Base-by-base conservation (phyloP, 2,329 filamentous ascomycete species). In the Aureobasidium melanogenum region DNA sequence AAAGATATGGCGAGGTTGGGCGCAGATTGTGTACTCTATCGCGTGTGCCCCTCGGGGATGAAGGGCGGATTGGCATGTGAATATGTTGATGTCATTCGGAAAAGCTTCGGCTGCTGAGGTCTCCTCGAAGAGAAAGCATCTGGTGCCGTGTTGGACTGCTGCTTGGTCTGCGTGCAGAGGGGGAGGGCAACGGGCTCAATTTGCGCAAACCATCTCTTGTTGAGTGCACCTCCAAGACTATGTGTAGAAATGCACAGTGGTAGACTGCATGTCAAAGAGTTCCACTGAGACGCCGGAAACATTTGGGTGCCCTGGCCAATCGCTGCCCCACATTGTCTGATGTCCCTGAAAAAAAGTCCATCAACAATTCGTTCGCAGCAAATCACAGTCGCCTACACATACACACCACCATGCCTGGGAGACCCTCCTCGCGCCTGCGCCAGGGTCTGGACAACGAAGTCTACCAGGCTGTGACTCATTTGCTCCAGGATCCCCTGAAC, bases 391-490 rank as follows among this genome's bases (percentile, higher is more conserved):
- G 32, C 54, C 19, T 8, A 26, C 41, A 24, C 8, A 5, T 6
- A 1, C 39, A 24, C 6, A 14, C 41, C 30, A 47, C 30, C 34
- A 59, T 59, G 56, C 56, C 56, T 50, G 44, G 56, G 30, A 22
- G 43, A 22, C 43, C 56, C 17, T 30, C 43, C 17, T 48, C 43
- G 24, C 43, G 56, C 26, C 44, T 59, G 17, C 56, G 56, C n/a
- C 56, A 59, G 26, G 72, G 72, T 7, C 66, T 77, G 9, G 79
- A 80, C 63, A 73, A 71, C 60, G 78, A 81, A 36, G 70, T 96
- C 64, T 91, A 93, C 71, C 87, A 89, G 69, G 82, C 94, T 39
- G 82, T 95, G 39, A 84, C 84, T 65, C 94, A 91, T 72, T 79
- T 93, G 58, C 82, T 89, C 60, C 87, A 90, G 63, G 83, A 87